Conservation (phyloP, 2,329 filamentous ascomycete genomes). For the Tolypocladium paradoxum region DNA sequence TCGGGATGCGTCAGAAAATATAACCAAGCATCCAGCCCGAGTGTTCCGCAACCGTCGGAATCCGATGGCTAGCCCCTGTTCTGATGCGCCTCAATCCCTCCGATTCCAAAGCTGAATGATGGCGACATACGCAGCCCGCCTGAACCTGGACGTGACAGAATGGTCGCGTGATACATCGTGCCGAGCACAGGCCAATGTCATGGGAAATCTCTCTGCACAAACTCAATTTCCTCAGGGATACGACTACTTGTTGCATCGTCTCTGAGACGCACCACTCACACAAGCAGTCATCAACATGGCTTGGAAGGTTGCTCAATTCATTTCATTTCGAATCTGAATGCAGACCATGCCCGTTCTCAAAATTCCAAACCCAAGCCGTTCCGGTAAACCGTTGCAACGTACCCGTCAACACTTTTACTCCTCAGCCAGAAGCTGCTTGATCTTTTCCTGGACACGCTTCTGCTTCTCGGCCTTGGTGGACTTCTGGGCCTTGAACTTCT, state of each 20-base stretch:
- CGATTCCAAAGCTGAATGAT: no score
- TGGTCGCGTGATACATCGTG: not conserved
- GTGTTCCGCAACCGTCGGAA: not conserved
- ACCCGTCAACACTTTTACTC: constrained; percentile 18
- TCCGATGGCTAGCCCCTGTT: not conserved
- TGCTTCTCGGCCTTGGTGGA: constrained; percentile 75
- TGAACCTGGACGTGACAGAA: no score
- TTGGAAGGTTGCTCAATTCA: constrained; percentile 15
- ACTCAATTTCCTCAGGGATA: not conserved
- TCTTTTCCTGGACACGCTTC: constrained; percentile 79
- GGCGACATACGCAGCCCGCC: not conserved
- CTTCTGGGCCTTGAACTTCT: constrained; percentile 76
- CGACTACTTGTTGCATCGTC: not conserved
- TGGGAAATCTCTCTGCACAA: not conserved
- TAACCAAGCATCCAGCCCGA: not conserved
- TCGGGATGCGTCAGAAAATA: not conserved
- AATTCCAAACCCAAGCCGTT: constrained; percentile 27
- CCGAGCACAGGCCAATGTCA: not conserved
- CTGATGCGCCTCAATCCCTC: no score
- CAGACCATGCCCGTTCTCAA: constrained; percentile 21
- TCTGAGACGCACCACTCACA: not conserved
- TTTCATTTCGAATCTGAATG: constrained; percentile 21
- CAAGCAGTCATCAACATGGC: not conserved
- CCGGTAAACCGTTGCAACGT: constrained; percentile 4
- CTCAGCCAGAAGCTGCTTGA: constrained; percentile 62